A percentile compares a stretch with the other conserved stretches of the same genome.
Evolutionary conservation across 2,329 filamentous ascomycete species (phyloP).

Genomic region (Aspergillus ochraceus): DNA sequence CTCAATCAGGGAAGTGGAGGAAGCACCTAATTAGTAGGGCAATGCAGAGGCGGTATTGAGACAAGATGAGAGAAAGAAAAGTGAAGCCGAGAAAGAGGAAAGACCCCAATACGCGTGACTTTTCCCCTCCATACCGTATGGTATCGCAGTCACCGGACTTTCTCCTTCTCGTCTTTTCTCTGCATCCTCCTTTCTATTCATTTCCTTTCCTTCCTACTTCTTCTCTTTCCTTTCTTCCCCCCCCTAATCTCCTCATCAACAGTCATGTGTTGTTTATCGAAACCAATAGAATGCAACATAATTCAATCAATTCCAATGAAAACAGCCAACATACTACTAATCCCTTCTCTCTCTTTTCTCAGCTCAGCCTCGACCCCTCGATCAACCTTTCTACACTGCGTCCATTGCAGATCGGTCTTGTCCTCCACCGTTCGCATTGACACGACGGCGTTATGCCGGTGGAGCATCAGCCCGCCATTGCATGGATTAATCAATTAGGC

Average conservation of each 20-base stretch:
- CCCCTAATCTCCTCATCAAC: too few relatives aligned
- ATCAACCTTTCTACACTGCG: neutral
- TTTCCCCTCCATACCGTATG: neutral
- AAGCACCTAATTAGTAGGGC: too few relatives aligned
- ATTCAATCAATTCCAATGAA: too few relatives aligned
- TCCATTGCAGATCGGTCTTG: neutral
- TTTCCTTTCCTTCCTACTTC: neutral
- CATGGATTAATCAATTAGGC: neutral
- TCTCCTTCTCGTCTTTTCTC: neutral
- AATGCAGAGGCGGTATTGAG: neutral
- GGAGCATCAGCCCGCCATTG: slow-evolving; percentile 7
- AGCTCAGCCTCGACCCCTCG: neutral
- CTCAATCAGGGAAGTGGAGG: neutral
- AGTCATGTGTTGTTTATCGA: too few relatives aligned
- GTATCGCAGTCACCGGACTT: neutral
- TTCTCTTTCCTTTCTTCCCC: neutral
- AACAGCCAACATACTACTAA: too few relatives aligned
- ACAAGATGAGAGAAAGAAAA: neutral
- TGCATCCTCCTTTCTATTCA: neutral
- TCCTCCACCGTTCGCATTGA: slow-evolving; percentile 2
- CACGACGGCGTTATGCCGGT: neutral
- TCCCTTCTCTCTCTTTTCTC: neutral
- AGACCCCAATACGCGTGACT: neutral
- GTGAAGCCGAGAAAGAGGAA: neutral
- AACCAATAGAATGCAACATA: too few relatives aligned